A percentile compares a stretch with the other conserved stretches of the same genome.
Evolutionary conservation across 2,329 filamentous ascomycete genomes (phyloP).

Genomic region (Aspergillus sp.): DNA sequence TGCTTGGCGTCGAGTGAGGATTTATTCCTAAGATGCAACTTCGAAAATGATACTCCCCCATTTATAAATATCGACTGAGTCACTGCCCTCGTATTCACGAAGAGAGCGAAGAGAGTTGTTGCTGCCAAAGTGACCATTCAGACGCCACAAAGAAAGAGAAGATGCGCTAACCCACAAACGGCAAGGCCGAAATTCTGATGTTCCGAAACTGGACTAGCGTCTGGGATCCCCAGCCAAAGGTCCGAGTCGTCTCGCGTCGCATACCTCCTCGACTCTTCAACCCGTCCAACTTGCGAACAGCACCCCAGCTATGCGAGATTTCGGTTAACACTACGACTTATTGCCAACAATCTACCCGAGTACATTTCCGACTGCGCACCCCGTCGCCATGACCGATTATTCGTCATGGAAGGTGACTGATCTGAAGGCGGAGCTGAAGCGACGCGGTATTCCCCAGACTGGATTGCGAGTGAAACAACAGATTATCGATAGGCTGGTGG

Average conservation of each 20-base stretch:
- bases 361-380: background rate
- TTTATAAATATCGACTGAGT: constrained; percentile 1
- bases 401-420: constrained; percentile 69
- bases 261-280: background rate
- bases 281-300: background rate
- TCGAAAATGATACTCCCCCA: background rate
- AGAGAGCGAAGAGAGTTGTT: background rate
- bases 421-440: constrained; percentile 72
- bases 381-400: constrained; percentile 51
- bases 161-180: background rate
- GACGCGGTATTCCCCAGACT: constrained; percentile 65
- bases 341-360: constrained; percentile 6
- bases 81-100: background rate
- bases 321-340: constrained; percentile 1
- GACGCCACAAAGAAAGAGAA: background rate
- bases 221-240: constrained; percentile 12
- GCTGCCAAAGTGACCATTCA: constrained; percentile 18
- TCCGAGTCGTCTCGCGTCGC: constrained; percentile 9
- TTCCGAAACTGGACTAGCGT: constrained; percentile 13
- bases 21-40: background rate
- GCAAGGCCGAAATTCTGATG: background rate
- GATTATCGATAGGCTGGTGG: constrained; percentile 63
- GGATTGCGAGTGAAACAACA: constrained; percentile 68
- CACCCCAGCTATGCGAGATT: constrained; percentile 13
- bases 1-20: no score